Conservation (phyloP, 352 stramenopile species). For the Phytopythium montanum region DNA sequence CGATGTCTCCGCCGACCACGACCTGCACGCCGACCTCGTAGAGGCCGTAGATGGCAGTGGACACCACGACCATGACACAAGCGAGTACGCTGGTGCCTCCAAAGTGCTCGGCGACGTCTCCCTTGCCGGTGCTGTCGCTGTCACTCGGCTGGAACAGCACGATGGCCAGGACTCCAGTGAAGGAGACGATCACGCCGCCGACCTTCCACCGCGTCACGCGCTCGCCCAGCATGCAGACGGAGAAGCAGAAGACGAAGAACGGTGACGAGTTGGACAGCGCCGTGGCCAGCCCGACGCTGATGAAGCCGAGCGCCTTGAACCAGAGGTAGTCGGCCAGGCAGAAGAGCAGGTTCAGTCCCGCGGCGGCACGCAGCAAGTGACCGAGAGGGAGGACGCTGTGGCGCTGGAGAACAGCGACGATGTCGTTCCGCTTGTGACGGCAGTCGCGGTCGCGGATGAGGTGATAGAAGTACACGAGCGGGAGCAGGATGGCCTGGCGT, state of each 20-base stretch:
- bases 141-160: constrained; percentile 33
- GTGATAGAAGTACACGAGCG: constrained; percentile 30
- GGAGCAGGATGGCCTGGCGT: constrained; percentile 33
- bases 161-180: constrained; percentile 43
- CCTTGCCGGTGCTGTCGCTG: not conserved
- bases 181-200: constrained; percentile 34
- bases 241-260: constrained; percentile 70
- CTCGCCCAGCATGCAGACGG: constrained; percentile 52
- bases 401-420: constrained; percentile 19
- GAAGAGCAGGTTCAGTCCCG: constrained; percentile 42
- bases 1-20: constrained; percentile 33
- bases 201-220: constrained; percentile 32
- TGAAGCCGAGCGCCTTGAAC: constrained; percentile 39
- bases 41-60: constrained; percentile 31
- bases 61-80: constrained; percentile 40
- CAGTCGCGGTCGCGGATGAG: constrained; percentile 15
- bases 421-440: not conserved
- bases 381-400: constrained; percentile 31
- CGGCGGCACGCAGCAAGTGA: constrained; percentile 28
- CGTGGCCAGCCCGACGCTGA: constrained; percentile 41
- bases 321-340: constrained; percentile 58
- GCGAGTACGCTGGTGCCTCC: constrained; percentile 25
- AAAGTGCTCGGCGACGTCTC: constrained; percentile 7
- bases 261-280: constrained; percentile 62
- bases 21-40: constrained; percentile 45